Base-by-base conservation (phyloP, 1,284 basidiomycete species). In the Austroboletus novae-zelandiae region DNA sequence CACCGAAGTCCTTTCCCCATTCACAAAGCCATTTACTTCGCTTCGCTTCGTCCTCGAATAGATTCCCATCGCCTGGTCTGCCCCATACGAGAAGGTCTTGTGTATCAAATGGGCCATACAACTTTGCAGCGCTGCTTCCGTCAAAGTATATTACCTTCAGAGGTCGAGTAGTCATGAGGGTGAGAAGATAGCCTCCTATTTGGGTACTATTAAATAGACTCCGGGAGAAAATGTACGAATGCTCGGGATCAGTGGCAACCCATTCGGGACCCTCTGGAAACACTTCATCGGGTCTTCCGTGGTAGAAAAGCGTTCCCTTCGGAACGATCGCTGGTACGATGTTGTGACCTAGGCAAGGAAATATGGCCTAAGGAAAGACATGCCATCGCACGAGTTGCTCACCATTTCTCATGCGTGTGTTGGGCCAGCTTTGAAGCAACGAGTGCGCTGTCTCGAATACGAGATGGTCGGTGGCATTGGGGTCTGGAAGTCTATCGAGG, bases 121-220 rank as follows among this genome's bases (percentile, higher is more conserved):
- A 50, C 48, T 74, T 73, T 0, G 64, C 69, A 4, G 72, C 71
- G 42, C 70, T 70, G 27, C 61, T 73, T 1, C 75, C 75, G 40
- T 77, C 76, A 31, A 77, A 76, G 45, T 78, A 77, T 27, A 76
- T 46, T 2, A 77, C 53, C 25, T 68, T 69, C 10, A 78, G 63
- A 0, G 71, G 60, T 4, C 72, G 63, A 7, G 62, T 68, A 9
- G 71, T 57, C 14, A 66, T 61, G 6, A 74, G 57, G 2, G 71
- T 74, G 32, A 74, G 59, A 31, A 71, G 66, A 70, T 71, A 73
- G 44, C 72, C 73, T 23, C 61, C 69, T 30, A 42, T 11, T 18
- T 39, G 37, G 10, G 9, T 8, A 17, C 5, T 7, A 1, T 32
- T 44, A 8, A 13, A 11, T 20, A 13, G 2, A 27, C 43, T 54